phyloP scores from a whole-genome alignment of 2,329 filamentous ascomycete genomes.

The Penicillium sp. region DNA sequence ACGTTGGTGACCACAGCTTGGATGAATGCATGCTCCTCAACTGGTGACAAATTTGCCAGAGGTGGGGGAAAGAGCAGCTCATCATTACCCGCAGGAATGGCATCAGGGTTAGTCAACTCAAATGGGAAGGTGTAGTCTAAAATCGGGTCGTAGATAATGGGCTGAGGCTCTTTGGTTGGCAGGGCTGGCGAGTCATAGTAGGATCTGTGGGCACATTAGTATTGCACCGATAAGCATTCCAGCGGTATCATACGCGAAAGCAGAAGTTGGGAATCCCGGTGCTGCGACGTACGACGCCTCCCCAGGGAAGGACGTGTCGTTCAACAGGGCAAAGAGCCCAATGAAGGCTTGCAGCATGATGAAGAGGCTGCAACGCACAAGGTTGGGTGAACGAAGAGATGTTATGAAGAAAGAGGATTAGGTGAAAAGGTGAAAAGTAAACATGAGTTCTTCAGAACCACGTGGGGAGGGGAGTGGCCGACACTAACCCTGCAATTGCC shows the following conservation, averaged over 20 bases:
- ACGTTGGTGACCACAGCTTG: constrained; percentile 42
- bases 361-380: background rate
- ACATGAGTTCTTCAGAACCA: background rate
- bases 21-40: constrained; percentile 44
- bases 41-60: constrained; percentile 46
- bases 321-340: constrained; percentile 2
- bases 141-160: constrained; percentile 55
- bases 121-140: constrained; percentile 56
- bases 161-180: constrained; percentile 54
- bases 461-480: background rate
- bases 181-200: constrained; percentile 49
- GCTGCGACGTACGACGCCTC: constrained; percentile 31
- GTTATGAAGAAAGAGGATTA: background rate
- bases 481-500: background rate
- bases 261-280: constrained; percentile 52
- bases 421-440: background rate
- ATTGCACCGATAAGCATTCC: background rate
- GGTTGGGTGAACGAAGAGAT: background rate
- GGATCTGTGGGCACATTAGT: constrained; percentile 21
- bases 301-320: constrained; percentile 20
- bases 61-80: constrained; percentile 53
- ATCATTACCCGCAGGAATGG: constrained; percentile 53
- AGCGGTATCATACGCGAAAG: constrained; percentile 41
- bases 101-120: constrained; percentile 56
- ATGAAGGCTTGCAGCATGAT: constrained; percentile 1